phyloP scores from a whole-genome alignment of 75 land plant species.

The Pseudotsuga menziesii region DNA sequence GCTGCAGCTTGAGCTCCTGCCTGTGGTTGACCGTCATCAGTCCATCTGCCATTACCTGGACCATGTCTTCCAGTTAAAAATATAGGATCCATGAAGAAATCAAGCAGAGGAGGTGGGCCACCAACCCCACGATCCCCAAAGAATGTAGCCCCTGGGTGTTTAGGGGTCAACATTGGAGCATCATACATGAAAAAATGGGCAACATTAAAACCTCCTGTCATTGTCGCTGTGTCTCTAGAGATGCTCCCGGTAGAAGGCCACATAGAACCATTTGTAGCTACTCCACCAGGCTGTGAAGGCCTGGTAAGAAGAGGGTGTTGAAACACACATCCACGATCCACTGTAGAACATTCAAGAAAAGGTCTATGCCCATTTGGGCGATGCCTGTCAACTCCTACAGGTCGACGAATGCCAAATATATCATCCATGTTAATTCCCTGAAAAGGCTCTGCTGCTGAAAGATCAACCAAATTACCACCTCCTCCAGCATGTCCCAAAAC shows the following conservation, averaged over 20 bases:
- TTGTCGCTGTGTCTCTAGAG: slow-evolving; percentile 50
- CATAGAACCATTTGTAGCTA: slow-evolving; percentile 33
- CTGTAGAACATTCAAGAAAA: slow-evolving; percentile 54
- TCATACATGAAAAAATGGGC: slow-evolving; percentile 81
- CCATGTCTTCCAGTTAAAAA: slow-evolving; percentile 70
- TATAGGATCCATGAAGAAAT: slow-evolving; percentile 70
- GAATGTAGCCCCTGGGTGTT: slow-evolving; percentile 43
- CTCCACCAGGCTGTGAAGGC: slow-evolving; percentile 42
- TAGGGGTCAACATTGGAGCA: slow-evolving; percentile 55
- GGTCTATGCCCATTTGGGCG: slow-evolving; percentile 53
- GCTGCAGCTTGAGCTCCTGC: slow-evolving; percentile 69
- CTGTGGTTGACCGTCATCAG: slow-evolving; percentile 96
- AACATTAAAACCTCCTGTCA: slow-evolving; percentile 64
- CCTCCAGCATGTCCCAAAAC: slow-evolving; percentile 73
- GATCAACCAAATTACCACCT: slow-evolving; percentile 61
- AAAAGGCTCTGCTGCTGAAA: slow-evolving; percentile 71
- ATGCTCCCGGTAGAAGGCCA: slow-evolving; percentile 58
- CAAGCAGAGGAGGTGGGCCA: slow-evolving; percentile 57
- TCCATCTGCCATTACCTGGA: slow-evolving; percentile 79
- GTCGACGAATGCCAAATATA: slow-evolving; percentile 72
- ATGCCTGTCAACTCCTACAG: slow-evolving; percentile 62
- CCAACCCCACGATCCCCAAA: slow-evolving; percentile 77
- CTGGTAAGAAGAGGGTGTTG: slow-evolving; percentile 83
- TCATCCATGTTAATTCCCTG: slow-evolving; percentile 89
- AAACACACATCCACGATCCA: slow-evolving; percentile 51